Base-by-base conservation (phyloP, 2,329 filamentous ascomycete species). In the Orbilia javanica region DNA sequence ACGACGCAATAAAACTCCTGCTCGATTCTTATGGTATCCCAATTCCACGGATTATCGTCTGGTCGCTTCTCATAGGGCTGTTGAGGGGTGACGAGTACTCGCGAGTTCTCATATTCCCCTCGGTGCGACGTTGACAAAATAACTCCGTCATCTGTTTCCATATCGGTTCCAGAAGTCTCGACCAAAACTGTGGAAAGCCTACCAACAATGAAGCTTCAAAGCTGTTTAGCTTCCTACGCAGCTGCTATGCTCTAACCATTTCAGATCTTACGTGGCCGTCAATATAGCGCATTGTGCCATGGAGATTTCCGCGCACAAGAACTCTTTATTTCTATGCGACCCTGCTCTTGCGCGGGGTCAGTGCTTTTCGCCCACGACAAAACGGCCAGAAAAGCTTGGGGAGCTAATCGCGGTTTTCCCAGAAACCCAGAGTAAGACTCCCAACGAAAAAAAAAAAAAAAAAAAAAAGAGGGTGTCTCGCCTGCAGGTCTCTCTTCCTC, bases 31-130 rank as follows among this genome's bases (percentile, higher is more conserved):
- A 66, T 52, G 27, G 74, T 27, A 52, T 67, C 67, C 74, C 74
- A 72, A 72, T 46, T 29, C 74, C 74, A 78, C 74, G 74, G 67
- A 36, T 48, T 62, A 52, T 50, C 62, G 31, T 52, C 74, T 36
- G 39, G 67, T 53, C 31, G 63, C 44, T 77, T 77, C 74, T 57
- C 63, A 52, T 78, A 78, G 67, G 74, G 74, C 74, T 72, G 60
- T 25, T 48, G 52, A 50, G 36, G 25, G 52, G 52, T 53, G 44
- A 4, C 18, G 8, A 52, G 29, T 42, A 15, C 11, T 25, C 36
- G 8, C 18, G 8, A 52, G 29, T 42, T 25, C 11, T 25, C 36
- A 42, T 34, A 60, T 60, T 60, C 42, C 55, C 52, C 44, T 52
- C 34, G 18, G 34, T 42, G 31, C 34, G 20, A 42, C 55, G 4